phyloP scores from a whole-genome alignment of 83 land plant genomes.

The Larix sibirica region DNA sequence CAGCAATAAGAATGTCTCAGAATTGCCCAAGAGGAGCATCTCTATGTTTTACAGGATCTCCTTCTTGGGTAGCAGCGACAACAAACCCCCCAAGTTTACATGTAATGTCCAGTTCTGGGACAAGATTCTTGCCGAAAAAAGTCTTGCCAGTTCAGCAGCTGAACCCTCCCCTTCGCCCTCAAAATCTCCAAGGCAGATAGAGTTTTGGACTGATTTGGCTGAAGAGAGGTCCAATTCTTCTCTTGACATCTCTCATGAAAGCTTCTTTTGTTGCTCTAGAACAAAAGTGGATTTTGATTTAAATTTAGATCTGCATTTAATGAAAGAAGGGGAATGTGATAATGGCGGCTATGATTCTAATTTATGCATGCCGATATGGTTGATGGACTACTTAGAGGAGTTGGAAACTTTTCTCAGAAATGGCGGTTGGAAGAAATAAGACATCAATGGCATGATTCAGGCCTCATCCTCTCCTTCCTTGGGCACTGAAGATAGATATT shows the following conservation, averaged over 20 bases:
- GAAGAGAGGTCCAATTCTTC: background rate
- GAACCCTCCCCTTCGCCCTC: conserved; percentile 15
- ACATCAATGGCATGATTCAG: conserved; percentile 41
- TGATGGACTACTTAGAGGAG: conserved; percentile 30
- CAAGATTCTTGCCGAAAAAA: no score
- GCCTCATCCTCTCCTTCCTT: conserved; percentile 2
- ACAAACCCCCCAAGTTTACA: no score
- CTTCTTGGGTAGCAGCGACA: no score
- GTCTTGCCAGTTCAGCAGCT: no score
- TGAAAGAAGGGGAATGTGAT: no score
- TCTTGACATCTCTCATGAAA: background rate
- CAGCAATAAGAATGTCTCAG: background rate
- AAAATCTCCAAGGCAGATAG: conserved; percentile 33
- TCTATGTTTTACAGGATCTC: no score
- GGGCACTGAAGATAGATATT: background rate
- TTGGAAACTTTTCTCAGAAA: conserved; percentile 28
- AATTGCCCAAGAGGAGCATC: no score
- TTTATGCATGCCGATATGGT: conserved; percentile 4
- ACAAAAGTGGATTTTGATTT: no score
- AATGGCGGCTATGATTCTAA: no score
- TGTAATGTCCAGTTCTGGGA: no score
- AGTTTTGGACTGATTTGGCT: conserved; percentile 50
- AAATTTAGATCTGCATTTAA: no score
- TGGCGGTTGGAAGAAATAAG: conserved; percentile 48
- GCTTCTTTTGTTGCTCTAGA: no score